Evolutionary conservation across 768 basidiomycete species (phyloP), one percentile per base, ranked within the genome.

Genomic region (Rhizopogon rudus): DNA sequence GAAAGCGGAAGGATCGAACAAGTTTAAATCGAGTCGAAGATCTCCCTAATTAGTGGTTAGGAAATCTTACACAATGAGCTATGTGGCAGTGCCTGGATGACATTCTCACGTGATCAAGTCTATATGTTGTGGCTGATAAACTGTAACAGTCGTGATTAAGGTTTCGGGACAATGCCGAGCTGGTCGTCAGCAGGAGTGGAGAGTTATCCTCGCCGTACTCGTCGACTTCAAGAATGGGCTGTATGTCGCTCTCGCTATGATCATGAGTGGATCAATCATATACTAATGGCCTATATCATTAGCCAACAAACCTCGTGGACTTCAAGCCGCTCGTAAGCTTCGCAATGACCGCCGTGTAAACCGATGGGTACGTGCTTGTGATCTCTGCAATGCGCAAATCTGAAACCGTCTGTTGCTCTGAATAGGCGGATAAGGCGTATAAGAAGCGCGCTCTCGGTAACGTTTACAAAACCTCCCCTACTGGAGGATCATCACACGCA

Each of bases 391-490:
- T 33, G 42, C 22, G 40, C 53, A 39, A 44, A 60, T 60, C 61
- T 67, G 52, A 66, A 33, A 39, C 5, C 46, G 10, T 14, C 29
- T 31, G 2, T 51, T 55, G 52, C 40, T 56, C 20, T 29, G 12
- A 60, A 33, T 51, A 96, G 93, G 96, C 96, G 78, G 95, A 98
- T 77, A 96, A 96, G 77, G 78, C 86, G 44, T 99, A 98, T 81
- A 99, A 98, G 86, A 99, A 98, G 78, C 91, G 97, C 70, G 97
- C 97, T 56, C 87, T 99, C 56, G 97, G 97, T 58, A 99, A 98
- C 79, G 86, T 97, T 71, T 99, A 95, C 89, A 97, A 96, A 82
- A 98, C 97, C 69, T 98, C 96, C 33, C 97, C 97, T 45, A 98
- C 97, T 59, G 97, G 94, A 78, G 97, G 97, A 63, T 95, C 94